Evolutionary conservation across 2,329 filamentous ascomycete species (phyloP), one percentile per base, ranked within the genome.

Genomic region (Cercospora zeae-maydis): DNA sequence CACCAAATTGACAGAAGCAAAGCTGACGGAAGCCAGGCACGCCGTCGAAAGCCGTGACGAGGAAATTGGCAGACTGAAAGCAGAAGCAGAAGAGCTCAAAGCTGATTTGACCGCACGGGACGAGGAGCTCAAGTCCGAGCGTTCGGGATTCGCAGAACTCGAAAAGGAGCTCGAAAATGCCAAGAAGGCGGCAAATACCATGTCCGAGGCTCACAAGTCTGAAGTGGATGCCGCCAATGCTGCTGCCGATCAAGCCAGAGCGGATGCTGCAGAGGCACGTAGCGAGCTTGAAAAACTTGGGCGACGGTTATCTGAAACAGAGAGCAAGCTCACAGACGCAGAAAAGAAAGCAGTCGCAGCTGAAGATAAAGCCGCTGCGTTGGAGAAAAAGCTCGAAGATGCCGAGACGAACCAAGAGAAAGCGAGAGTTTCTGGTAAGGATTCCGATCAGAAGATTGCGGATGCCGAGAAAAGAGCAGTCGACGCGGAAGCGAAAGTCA

Each of bases 11-110:
- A 53, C 62, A 21, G 64, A 71, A 34, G 51, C 62, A 9, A 66
- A 71, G 47, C 63, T 66, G 2, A 70, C 73, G 4, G 60, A 70
- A 13, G 63, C 66, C 24, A 65, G 68, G 31, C 66, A 59, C 21
- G 69, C 72, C 54, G 58, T 77, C 16, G 77, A 82, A 45, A 80
- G 82, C 19, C 75, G 78, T 19, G 78, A 82, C n/a, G 70, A 71
- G 31, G 70, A 73, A 45, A 33, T 72, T 21, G 65, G 67, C 1
- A 63, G 66, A 24, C 61, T 74, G 19, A 63, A 62, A 36, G 42
- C 59, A 11, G 67, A 72, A 42, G 24, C 73, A 33, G 58, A 56
- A 14, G 72, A 73, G 31, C 55, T 73, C 9, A 60, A 65, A 37
- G 70, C 70, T 21, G 72, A 75, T 52, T 62, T 74, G n/a, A 64